Conservation (phyloP, 2,329 filamentous ascomycete genomes). For the Ambrosiella cleistominuta region DNA sequence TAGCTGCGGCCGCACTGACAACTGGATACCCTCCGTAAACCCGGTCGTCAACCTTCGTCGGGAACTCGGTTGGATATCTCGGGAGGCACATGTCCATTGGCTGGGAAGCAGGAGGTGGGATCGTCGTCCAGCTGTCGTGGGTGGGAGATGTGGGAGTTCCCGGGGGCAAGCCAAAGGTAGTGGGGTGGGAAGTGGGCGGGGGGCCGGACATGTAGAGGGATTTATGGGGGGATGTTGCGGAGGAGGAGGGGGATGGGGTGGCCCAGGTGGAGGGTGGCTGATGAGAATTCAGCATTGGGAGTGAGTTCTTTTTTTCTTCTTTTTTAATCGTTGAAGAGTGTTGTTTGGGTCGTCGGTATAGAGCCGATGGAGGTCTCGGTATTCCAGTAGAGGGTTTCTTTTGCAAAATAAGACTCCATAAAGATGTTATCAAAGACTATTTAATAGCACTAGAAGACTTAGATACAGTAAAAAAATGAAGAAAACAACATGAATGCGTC, state of each 20-base stretch:
- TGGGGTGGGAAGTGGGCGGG: neutral
- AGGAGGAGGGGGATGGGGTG: neutral
- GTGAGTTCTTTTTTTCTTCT: neutral
- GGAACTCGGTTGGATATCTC: neutral
- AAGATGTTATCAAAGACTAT: no score
- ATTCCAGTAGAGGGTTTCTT: no score
- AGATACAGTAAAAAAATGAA: no score
- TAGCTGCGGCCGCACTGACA: neutral
- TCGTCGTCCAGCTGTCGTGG: neutral
- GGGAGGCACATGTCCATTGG: neutral
- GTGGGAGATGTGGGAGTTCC: neutral
- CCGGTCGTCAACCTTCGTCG: no score
- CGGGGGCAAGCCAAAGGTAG: neutral
- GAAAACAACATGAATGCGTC: no score
- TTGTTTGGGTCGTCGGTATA: neutral
- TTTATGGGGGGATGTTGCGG: neutral
- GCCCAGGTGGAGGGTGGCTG: slow-evolving; percentile 2
- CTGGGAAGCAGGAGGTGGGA: neutral
- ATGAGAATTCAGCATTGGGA: neutral
- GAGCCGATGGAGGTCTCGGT: no score
- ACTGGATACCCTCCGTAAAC: neutral
- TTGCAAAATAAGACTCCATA: no score
- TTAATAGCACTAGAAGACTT: no score
- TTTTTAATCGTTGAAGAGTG: neutral
- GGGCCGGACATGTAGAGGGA: neutral